These are phyloP conservation scores for Ganoderma multipileum DNA, from an alignment of 1,284 basidiomycete species.

Conservation along the genomic window DNA sequence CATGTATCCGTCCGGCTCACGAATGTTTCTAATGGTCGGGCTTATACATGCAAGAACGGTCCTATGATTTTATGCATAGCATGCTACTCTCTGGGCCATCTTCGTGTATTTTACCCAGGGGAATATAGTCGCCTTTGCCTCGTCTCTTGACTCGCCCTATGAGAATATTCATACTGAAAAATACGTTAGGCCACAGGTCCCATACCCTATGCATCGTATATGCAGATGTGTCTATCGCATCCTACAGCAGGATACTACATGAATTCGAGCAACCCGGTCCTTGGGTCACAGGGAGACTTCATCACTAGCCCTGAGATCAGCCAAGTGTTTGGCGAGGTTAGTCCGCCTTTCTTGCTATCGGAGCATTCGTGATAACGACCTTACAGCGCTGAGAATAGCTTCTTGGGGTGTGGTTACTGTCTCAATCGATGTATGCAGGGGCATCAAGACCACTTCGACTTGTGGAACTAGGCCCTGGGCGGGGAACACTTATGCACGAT, in stretches of 20 bases:
- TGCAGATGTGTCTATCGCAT: slow-evolving; percentile 88
- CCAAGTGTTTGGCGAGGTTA: slow-evolving; percentile 96
- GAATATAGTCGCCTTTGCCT: neutral
- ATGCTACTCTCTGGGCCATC: neutral
- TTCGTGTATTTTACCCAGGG: neutral
- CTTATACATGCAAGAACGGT: neutral
- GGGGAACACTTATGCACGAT: slow-evolving; percentile 92
- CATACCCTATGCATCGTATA: slow-evolving; percentile 85
- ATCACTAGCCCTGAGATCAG: slow-evolving; percentile 97
- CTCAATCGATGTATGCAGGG: slow-evolving; percentile 75
- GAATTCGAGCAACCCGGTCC: slow-evolving; percentile 74
- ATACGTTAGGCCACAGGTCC: slow-evolving; percentile 80
- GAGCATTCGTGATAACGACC: slow-evolving; percentile 45
- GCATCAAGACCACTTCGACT: slow-evolving; percentile 66
- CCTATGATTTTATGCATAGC: neutral
- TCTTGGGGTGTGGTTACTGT: slow-evolving; percentile 86
- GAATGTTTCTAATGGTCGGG: neutral
- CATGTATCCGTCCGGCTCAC: neutral
- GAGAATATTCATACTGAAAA: neutral
- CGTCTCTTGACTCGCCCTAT: neutral
- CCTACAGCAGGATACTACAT: slow-evolving; percentile 92
- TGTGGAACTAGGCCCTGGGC: slow-evolving; percentile 94
- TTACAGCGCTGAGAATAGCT: slow-evolving; percentile 57
- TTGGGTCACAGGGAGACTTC: slow-evolving; percentile 92
- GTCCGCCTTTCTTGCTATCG: slow-evolving; percentile 29